These are phyloP conservation scores for Xenoacremonium recifei DNA, from an alignment of 2,329 filamentous ascomycete species.

Conservation along the genomic window DNA sequence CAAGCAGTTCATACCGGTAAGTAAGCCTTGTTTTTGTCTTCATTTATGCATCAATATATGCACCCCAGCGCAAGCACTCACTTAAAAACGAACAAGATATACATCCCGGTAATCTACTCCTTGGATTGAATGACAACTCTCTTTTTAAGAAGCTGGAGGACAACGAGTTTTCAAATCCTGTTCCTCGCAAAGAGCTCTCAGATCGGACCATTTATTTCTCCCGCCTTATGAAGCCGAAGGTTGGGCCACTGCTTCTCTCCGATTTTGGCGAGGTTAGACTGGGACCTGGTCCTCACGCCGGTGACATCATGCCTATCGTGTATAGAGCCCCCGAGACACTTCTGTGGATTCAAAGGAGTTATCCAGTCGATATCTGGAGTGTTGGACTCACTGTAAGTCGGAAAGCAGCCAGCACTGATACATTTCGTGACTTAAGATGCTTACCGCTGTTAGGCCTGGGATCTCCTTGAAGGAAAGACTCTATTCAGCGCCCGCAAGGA, in stretches of 20 bases:
- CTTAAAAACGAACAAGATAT: constrained; percentile 17
- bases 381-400: constrained; percentile 21
- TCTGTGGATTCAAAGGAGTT: constrained; percentile 22
- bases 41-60: not conserved
- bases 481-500: constrained; percentile 20
- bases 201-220: constrained; percentile 26
- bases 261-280: constrained; percentile 29
- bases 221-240: constrained; percentile 21
- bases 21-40: not conserved
- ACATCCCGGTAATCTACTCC: constrained; percentile 24
- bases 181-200: constrained; percentile 15
- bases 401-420: not conserved
- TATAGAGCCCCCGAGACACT: constrained; percentile 26
- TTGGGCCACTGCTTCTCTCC: constrained; percentile 23
- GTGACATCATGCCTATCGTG: constrained; percentile 27
- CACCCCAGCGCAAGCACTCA: not conserved
- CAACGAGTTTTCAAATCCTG: constrained; percentile 21
- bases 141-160: constrained; percentile 20
- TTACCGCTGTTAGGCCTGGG: constrained; percentile 18
- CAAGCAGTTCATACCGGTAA: constrained; percentile 31
- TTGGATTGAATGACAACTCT: constrained; percentile 19
- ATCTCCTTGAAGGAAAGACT: constrained; percentile 16
- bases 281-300: constrained; percentile 23
- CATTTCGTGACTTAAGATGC: not conserved
- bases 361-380: constrained; percentile 29